Percentiles rank a stretch among this genome's conserved stretches.
phyloP scores from a whole-genome alignment of 1,284 basidiomycete species.

The Tylopilus sp. region DNA sequence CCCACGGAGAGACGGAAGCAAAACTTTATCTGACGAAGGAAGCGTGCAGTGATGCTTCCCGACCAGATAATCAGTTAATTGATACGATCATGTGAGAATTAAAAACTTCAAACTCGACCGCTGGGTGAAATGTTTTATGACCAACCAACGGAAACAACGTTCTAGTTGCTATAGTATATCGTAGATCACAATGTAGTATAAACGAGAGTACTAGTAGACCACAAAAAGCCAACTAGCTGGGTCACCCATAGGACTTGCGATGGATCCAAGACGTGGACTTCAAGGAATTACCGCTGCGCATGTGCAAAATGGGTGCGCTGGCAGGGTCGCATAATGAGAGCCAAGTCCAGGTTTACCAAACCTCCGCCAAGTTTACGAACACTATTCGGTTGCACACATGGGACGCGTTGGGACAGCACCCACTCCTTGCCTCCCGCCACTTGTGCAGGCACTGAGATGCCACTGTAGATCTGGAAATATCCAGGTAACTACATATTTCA shows the following conservation, averaged over 20 bases:
- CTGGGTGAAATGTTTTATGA: neutral
- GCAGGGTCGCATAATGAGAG: too few species aligned
- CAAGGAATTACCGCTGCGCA: too few species aligned
- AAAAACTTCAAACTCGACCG: too few species aligned
- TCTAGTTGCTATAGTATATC: neutral
- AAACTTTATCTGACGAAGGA: slow-evolving; percentile 3
- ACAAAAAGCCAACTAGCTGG: too few species aligned
- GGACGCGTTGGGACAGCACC: neutral
- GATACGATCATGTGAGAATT: neutral
- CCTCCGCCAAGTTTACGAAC: slow-evolving; percentile 10
- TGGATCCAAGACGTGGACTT: too few species aligned
- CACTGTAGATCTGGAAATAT: slow-evolving; percentile 9
- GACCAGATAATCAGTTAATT: neutral
- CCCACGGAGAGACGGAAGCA: neutral
- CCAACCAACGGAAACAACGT: neutral
- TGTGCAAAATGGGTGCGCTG: too few species aligned
- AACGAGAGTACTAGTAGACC: too few species aligned
- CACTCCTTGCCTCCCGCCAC: slow-evolving; percentile 13
- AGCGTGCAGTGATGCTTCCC: neutral
- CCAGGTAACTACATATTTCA: slow-evolving; percentile 2
- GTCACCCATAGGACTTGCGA: too few species aligned
- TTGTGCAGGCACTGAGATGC: slow-evolving; percentile 10
- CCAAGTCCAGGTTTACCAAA: neutral
- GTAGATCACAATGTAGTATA: neutral
- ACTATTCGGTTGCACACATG: slow-evolving; percentile 4